A percentile compares a stretch with the other conserved stretches of the same genome.
These are phyloP conservation scores for Russula ochroleuca DNA, from an alignment of 768 basidiomycete species.

Conservation along the genomic window DNA sequence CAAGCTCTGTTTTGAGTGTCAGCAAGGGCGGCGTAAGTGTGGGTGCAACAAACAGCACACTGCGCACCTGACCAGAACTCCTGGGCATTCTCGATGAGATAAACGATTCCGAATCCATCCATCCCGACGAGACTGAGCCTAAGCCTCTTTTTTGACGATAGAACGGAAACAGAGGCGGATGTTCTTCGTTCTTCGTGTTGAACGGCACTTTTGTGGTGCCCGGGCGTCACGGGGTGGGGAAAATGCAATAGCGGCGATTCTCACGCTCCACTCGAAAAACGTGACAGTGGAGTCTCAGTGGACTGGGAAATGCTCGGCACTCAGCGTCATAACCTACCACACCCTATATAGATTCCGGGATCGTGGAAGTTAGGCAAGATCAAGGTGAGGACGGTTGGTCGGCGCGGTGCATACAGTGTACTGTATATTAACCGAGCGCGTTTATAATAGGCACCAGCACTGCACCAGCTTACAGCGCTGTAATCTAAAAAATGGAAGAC, in stretches of 20 bases:
- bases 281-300: too few species aligned
- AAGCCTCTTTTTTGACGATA: not conserved
- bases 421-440: not conserved
- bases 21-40: constrained; percentile 11
- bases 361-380: too few species aligned
- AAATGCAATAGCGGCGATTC: not conserved
- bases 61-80: constrained; percentile 87
- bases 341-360: too few species aligned
- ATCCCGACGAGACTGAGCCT: constrained; percentile 32
- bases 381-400: too few species aligned
- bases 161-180: not conserved
- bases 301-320: too few species aligned
- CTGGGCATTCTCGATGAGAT: constrained; percentile 75
- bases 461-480: too few species aligned
- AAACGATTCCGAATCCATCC: constrained; percentile 74
- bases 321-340: too few species aligned
- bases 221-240: not conserved
- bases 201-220: not conserved
- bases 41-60: not conserved
- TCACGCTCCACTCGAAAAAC: not conserved
- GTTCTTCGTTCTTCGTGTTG: not conserved
- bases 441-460: not conserved
- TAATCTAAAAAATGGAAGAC: not conserved
- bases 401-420: too few species aligned
- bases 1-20: constrained; percentile 60